Evolutionary conservation across 345 rosid species (phyloP), one percentile per base, ranked within the genome.

Genomic region (Eucalyptus marginata): DNA sequence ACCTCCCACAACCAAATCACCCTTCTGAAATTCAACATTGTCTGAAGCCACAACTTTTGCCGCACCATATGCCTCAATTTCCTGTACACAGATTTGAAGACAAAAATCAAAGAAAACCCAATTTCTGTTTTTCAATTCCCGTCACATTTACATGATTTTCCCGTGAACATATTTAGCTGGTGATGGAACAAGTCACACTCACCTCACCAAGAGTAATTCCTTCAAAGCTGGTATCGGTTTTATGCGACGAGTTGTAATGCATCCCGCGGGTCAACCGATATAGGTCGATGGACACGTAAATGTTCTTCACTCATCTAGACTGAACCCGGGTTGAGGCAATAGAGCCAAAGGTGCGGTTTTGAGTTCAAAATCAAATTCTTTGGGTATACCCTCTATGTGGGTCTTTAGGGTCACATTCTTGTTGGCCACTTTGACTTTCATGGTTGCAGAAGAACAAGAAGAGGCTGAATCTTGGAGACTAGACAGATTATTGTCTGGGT

Each of bases 241-340:
- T 68, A 16, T 94, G 95, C 4, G 95, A 91, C 4, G 93, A 87
- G 90, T 94, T 91, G 51, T 54, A 27, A 64, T 85, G 87, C 91
- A 93, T 95, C 88, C 92, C 83, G 49, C 95, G 92, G 91, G 92
- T 92, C 18, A 93, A 20, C 91, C 90, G 95, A 89, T 92, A 93
- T 56, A 94, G 96, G 58, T 94, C 96, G 7, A 94, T 91, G 15
- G 97, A 94, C 12, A 91, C 92, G 44, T 88, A 92, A 22, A 93
- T 91, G 88, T 92, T 93, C 88, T 92, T 94, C 7, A 94, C 92
- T 89, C n/a, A 92, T 51, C 22, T 88, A 58, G 5, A 33, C 71
- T 22, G 93, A 92, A 4, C 90, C 95, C 4, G 92, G 88, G 71
- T 86, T 88, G 25, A 92, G 52, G 52, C 5, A 64, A 76, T 33